Conservation (phyloP, 129 eudicot genomes). For the Dittrichia graveolens region DNA sequence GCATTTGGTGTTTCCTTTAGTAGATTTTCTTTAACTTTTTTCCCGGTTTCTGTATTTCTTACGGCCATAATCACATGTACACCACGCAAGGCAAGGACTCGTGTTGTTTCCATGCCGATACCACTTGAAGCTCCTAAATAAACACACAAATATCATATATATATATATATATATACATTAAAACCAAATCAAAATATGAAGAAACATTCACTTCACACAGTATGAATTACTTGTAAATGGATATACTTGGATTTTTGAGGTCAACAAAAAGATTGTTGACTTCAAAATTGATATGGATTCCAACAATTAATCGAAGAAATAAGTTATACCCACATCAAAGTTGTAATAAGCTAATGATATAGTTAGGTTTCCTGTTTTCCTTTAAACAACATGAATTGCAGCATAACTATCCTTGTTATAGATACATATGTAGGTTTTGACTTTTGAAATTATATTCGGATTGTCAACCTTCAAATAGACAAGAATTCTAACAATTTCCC, state of each 20-base stretch:
- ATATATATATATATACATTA: neutral
- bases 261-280: neutral
- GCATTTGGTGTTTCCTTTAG: constrained; percentile 55
- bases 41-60: constrained; percentile 59
- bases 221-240: too few relatives aligned
- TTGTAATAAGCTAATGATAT: neutral
- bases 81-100: constrained; percentile 64
- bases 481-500: too few relatives aligned
- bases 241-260: neutral
- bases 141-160: neutral
- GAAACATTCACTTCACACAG: too few relatives aligned
- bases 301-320: neutral
- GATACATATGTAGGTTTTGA: too few relatives aligned
- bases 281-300: neutral
- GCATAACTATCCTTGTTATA: too few relatives aligned
- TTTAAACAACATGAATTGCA: too few relatives aligned
- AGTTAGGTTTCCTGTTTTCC: too few relatives aligned
- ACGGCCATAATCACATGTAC: constrained; percentile 86
- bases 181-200: neutral
- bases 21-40: constrained; percentile 53
- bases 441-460: too few relatives aligned
- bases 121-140: constrained; percentile 81
- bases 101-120: constrained; percentile 66
- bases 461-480: too few relatives aligned
- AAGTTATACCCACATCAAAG: neutral